Evolutionary conservation across 2,329 filamentous ascomycete species (phyloP), one percentile per base, ranked within the genome.

Genomic region (Ascochyta fabae): DNA sequence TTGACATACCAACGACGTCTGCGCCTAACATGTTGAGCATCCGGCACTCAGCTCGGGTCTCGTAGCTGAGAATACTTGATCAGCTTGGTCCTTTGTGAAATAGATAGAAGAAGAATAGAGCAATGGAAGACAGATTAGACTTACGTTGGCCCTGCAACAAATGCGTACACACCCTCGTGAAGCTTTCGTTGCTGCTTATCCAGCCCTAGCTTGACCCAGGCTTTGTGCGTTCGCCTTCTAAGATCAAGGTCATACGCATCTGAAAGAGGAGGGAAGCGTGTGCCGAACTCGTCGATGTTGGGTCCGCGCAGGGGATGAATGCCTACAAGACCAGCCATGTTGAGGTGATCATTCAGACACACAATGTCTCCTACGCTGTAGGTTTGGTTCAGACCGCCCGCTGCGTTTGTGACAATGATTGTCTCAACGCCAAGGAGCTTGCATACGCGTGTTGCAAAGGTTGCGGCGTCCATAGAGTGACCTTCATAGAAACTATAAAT

Each of bases 1-100:
- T 89, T 29, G 84, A 88, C 87, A 89, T 89, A 13, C 86, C 86
- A 2, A 89, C 86, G n/a, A 88, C 77, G 66, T 89, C 86, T n/a
- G 85, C 86, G 6, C 87, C 86, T 6, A 88, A 73, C 43, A 77
- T 77, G 35, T 79, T 79, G 56, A 89, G 77, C 81, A 88, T 82
- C 16, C 86, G 81, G 66, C 85, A 88, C 69, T 88, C 86, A 1
- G 86, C 85, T 57, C 86, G 78, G 2, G 86, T 88, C 68, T 88
- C 86, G 67, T 88, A 88, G 44, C 81, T 84, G 6, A 3, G n/a
- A 16, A 49, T 45, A 9, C 23, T 41, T 23, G n/a, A 27, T 62
- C 56, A 71, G 60, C 43, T 34, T 39, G 16, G 24, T 12, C 16
- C 31, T 27, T 15, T 1, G 6, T 8, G 13, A 7, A n/a, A n/a